Percentiles rank a stretch among this genome's conserved stretches.
Conservation (phyloP, 78 protist genomes). For the Bodo saltans region DNA sequence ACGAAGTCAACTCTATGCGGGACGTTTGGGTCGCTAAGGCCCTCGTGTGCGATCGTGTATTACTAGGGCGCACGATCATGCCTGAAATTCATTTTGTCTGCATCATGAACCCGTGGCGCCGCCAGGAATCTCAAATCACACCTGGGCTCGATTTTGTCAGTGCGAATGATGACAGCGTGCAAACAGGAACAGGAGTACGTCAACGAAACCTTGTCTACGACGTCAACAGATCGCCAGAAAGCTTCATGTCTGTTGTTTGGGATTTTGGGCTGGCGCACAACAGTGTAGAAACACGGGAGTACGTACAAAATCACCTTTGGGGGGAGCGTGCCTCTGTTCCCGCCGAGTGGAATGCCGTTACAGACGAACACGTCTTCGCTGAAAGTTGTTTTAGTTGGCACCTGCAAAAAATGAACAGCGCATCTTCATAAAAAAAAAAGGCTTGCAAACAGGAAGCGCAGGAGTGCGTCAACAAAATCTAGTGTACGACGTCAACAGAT, state of each 20-base stretch:
- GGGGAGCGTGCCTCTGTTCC: no score
- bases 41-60: constrained; percentile 24
- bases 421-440: no score
- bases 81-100: constrained; percentile 12
- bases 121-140: background rate
- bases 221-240: constrained; percentile 27
- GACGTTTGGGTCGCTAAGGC: constrained; percentile 34
- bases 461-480: no score
- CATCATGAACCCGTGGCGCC: constrained; percentile 33
- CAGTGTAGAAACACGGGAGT: background rate
- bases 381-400: no score
- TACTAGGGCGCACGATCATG: constrained; percentile 23
- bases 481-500: constrained; percentile 29
- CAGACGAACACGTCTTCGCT: no score
- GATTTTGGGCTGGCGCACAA: constrained; percentile 27
- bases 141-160: constrained; percentile 2
- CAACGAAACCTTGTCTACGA: constrained; percentile 35
- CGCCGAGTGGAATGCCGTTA: no score
- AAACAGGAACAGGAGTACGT: constrained; percentile 22
- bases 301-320: no score
- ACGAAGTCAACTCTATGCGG: constrained; percentile 32
- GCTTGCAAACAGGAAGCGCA: constrained; percentile 7
- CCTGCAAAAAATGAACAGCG: no score
- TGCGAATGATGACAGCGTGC: background rate
- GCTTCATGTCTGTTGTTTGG: constrained; percentile 24